A percentile compares a stretch with the other conserved stretches of the same genome.
Evolutionary conservation across 2,329 filamentous ascomycete species (phyloP).

Genomic region (Microsporum canis): DNA sequence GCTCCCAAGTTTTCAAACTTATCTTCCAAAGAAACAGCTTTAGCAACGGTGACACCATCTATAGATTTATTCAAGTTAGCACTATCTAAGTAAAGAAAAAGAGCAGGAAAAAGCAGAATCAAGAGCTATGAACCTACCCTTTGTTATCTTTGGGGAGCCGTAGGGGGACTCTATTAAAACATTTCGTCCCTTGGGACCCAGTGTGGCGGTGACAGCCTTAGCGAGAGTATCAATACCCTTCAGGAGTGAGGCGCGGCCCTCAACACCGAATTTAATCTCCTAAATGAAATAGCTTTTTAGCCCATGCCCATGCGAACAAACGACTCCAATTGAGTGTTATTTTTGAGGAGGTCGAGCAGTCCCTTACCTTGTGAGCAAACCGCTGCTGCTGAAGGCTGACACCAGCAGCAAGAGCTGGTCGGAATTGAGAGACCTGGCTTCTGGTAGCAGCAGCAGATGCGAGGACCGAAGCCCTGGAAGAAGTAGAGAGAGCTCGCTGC

Average conservation of each 20-base stretch:
- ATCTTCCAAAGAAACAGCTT: constrained; percentile 86
- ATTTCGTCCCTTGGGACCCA: constrained; percentile 96
- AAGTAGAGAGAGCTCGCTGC: constrained; percentile 87
- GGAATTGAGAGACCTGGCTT: constrained; percentile 51
- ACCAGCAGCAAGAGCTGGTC: constrained; percentile 42
- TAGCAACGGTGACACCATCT: constrained; percentile 85
- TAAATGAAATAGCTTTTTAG: constrained; percentile 34
- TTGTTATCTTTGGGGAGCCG: constrained; percentile 98
- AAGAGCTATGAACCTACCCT: constrained; percentile 52
- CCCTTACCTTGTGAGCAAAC: constrained; percentile 89
- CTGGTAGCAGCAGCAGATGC: constrained; percentile 48
- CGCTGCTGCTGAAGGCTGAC: constrained; percentile 76
- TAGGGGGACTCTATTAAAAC: constrained; percentile 98
- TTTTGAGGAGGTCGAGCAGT: constrained; percentile 4
- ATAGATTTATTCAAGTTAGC: constrained; percentile 5
- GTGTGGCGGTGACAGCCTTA: constrained; percentile 87
- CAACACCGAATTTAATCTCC: constrained; percentile 98
- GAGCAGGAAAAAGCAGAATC: neutral
- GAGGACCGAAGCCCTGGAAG: constrained; percentile 67
- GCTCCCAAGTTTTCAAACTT: constrained; percentile 99
- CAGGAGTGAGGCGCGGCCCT: constrained; percentile 77
- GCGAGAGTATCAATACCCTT: constrained; percentile 94
- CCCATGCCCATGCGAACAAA: constrained; percentile 3
- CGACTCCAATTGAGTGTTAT: neutral
- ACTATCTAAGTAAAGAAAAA: too few species aligned